These are phyloP conservation scores for Panaeolus cyanescens DNA, from an alignment of 768 basidiomycete genomes.

Conservation along the genomic window DNA sequence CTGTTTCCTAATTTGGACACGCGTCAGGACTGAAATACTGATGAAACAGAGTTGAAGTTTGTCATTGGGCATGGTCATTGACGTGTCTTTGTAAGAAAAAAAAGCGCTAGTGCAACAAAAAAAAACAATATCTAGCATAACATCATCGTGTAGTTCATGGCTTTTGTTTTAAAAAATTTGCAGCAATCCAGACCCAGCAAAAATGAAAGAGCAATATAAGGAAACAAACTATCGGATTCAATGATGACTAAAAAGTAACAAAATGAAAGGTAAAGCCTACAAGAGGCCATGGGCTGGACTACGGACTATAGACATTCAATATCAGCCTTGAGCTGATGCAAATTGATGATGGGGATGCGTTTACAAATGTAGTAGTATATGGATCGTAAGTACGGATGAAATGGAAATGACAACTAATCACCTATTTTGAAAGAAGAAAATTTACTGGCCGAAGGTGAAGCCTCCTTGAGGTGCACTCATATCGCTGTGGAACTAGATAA, in stretches of 20 bases:
- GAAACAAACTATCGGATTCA: not conserved
- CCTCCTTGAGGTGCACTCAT: constrained; percentile 91
- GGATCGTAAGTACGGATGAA: constrained; percentile 19
- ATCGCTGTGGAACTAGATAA: constrained; percentile 75
- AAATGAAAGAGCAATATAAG: not conserved
- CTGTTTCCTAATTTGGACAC: not conserved
- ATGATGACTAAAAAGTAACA: not conserved
- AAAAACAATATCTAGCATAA: not conserved
- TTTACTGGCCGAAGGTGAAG: constrained; percentile 87
- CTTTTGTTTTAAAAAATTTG: not conserved
- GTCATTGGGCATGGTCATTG: not conserved
- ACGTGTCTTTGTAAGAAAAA: constrained; percentile 2
- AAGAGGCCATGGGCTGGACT: not conserved
- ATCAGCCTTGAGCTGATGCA: not conserved
- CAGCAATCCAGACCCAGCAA: not conserved
- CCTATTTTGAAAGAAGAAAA: constrained; percentile 3
- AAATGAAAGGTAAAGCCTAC: not conserved
- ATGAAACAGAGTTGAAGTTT: too few species aligned
- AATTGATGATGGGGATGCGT: constrained; percentile 5
- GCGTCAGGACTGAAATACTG: too few species aligned
- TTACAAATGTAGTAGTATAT: constrained; percentile 8
- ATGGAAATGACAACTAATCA: constrained; percentile 14
- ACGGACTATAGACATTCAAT: not conserved
- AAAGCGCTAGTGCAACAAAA: constrained; percentile 2
- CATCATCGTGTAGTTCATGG: not conserved